A percentile compares a stretch with the other conserved stretches of the same genome.
Conservation (phyloP, 2,329 filamentous ascomycete genomes). For the Aspergillus fischeri region DNA sequence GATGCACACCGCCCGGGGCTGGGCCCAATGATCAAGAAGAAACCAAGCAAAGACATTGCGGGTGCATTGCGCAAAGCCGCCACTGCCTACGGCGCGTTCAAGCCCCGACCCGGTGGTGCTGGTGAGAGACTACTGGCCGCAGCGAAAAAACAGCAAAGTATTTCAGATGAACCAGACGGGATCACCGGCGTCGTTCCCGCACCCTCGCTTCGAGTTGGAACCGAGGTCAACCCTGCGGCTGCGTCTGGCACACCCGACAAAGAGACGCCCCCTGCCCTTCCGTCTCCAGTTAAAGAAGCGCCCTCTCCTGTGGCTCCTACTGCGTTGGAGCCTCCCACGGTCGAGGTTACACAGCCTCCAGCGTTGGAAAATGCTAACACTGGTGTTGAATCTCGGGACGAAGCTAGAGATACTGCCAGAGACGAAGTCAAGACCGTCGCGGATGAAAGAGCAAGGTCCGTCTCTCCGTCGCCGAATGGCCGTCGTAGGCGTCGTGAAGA, state of each 20-base stretch:
- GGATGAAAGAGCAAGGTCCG: conserved; percentile 28
- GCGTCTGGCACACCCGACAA: conserved; percentile 27
- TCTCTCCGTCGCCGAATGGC: conserved; percentile 42
- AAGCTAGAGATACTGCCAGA: conserved; percentile 20
- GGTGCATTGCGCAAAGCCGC: conserved; percentile 77
- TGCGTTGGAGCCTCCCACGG: conserved; percentile 27
- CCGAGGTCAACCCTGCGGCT: conserved; percentile 34
- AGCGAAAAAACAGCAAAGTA: conserved; percentile 49
- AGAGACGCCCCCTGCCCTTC: conserved; percentile 23
- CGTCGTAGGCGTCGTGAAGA: conserved; percentile 63
- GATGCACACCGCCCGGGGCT: conserved; percentile 67
- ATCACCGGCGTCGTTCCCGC: conserved; percentile 86
- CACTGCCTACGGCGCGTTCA: conserved; percentile 68
- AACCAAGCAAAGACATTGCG: conserved; percentile 67
- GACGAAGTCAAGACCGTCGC: conserved; percentile 15
- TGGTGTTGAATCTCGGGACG: conserved; percentile 18
- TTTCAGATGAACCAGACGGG: conserved; percentile 72
- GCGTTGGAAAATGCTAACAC: conserved; percentile 27
- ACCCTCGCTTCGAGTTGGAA: conserved; percentile 50
- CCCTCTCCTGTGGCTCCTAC: conserved; percentile 11
- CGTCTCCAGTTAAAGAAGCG: conserved; percentile 13
- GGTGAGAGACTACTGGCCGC: conserved; percentile 70
- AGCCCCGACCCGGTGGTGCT: conserved; percentile 81
- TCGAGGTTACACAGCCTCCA: conserved; percentile 36
- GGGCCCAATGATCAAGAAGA: conserved; percentile 85